Conservation (phyloP, 192 early-diverging fungal genomes). For the Mortierella antarctica region DNA sequence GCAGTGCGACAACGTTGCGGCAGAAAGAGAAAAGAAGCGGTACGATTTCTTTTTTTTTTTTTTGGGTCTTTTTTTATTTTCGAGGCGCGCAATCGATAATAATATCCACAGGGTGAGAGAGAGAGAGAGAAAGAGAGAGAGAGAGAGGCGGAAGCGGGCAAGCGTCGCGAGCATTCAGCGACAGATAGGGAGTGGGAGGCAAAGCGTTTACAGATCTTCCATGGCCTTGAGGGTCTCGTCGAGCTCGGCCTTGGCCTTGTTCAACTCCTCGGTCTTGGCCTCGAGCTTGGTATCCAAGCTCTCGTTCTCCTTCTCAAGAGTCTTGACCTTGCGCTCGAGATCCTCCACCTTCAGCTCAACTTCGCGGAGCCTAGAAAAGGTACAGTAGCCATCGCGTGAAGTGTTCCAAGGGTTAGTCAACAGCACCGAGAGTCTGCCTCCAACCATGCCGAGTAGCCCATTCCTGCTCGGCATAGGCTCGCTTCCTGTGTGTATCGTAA, state of each 20-base stretch:
- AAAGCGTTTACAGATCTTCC: constrained; percentile 76
- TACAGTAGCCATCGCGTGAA: neutral
- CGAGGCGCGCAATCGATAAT: neutral
- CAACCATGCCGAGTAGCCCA: too few relatives aligned
- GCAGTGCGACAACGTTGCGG: neutral
- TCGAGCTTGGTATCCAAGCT: constrained; percentile 77
- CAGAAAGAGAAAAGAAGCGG: neutral
- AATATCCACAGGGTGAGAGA: neutral
- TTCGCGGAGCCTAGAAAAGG: constrained; percentile 65
- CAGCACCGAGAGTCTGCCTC: too few relatives aligned
- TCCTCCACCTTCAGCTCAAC: constrained; percentile 86
- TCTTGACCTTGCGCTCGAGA: constrained; percentile 83
- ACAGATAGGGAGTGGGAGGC: neutral
- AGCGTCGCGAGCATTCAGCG: neutral
- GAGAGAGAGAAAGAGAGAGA: neutral
- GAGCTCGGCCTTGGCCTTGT: constrained; percentile 72
- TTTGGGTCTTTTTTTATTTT: neutral
- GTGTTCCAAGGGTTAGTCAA: too few relatives aligned
- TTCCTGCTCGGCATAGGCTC: too few relatives aligned
- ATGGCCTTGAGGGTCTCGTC: constrained; percentile 77
- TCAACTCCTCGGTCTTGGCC: constrained; percentile 67
- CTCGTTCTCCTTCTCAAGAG: constrained; percentile 75
- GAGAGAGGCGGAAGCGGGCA: neutral
- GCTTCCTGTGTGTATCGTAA: too few relatives aligned
- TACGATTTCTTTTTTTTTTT: constrained; percentile 6